Conservation (phyloP, 352 stramenopile genomes). For the Phytophthora agathidicida region DNA sequence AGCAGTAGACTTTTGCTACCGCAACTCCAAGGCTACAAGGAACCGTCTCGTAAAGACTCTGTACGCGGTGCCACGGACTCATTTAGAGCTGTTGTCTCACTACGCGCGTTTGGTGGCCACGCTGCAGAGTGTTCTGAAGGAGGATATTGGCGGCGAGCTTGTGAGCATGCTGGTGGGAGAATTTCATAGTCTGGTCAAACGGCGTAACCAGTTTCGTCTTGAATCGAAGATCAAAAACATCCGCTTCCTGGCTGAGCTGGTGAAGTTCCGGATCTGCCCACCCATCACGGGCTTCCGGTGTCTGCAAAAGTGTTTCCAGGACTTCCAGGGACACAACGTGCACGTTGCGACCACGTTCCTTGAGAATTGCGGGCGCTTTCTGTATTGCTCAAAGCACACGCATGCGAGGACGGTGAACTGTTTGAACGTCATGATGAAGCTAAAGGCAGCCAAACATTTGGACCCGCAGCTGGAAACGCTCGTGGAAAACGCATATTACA, state of each 20-base stretch:
- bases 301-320: slow-evolving; percentile 93
- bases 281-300: slow-evolving; percentile 95
- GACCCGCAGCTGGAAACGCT: slow-evolving; percentile 88
- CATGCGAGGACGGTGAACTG: slow-evolving; percentile 89
- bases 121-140: slow-evolving; percentile 92
- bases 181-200: slow-evolving; percentile 94
- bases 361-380: slow-evolving; percentile 96
- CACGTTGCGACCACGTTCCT: slow-evolving; percentile 96
- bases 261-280: slow-evolving; percentile 97
- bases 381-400: slow-evolving; percentile 96
- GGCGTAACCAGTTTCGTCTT: slow-evolving; percentile 93
- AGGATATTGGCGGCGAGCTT: slow-evolving; percentile 91
- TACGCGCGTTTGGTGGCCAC: slow-evolving; percentile 95
- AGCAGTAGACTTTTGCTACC: slow-evolving; percentile 96
- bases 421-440: slow-evolving; percentile 95
- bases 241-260: slow-evolving; percentile 95
- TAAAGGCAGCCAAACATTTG: slow-evolving; percentile 94
- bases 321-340: slow-evolving; percentile 97
- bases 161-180: slow-evolving; percentile 94
- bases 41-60: slow-evolving; percentile 93
- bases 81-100: slow-evolving; percentile 95
- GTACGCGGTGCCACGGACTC: slow-evolving; percentile 92
- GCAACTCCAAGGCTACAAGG: slow-evolving; percentile 94
- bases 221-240: slow-evolving; percentile 97
- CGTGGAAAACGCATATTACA: slow-evolving; percentile 94